Evolutionary conservation across 2,329 filamentous ascomycete genomes (phyloP).

Genomic region (Aspergillus tubingensis): DNA sequence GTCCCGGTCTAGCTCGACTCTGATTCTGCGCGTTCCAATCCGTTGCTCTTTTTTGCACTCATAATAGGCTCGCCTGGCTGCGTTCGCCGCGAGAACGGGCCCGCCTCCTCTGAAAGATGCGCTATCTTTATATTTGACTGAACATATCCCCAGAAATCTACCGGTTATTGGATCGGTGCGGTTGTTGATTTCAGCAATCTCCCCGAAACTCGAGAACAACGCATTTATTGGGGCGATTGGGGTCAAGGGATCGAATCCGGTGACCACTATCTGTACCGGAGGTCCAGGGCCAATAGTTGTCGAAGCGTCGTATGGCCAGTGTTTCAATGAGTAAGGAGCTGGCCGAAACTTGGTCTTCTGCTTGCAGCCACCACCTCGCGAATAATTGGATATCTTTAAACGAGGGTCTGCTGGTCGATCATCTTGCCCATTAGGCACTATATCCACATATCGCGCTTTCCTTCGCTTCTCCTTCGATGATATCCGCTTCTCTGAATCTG

Average conservation of each 20-base stretch:
- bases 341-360: slow-evolving; percentile 69
- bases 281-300: slow-evolving; percentile 87
- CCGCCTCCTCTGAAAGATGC: slow-evolving; percentile 53
- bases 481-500: slow-evolving; percentile 61
- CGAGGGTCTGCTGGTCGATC: slow-evolving; percentile 79
- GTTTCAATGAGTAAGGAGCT: slow-evolving; percentile 76
- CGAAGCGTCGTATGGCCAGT: slow-evolving; percentile 77
- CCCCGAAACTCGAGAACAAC: slow-evolving; percentile 50
- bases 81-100: slow-evolving; percentile 70
- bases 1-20: slow-evolving; percentile 86
- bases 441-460: slow-evolving; percentile 56
- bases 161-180: slow-evolving; percentile 94
- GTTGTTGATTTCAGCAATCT: slow-evolving; percentile 88
- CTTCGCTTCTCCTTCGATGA: slow-evolving; percentile 57
- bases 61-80: slow-evolving; percentile 75
- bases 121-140: slow-evolving; percentile 82
- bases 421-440: slow-evolving; percentile 56
- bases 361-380: slow-evolving; percentile 63
- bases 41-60: slow-evolving; percentile 74
- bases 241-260: slow-evolving; percentile 91
- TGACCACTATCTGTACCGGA: slow-evolving; percentile 86
- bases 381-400: slow-evolving; percentile 66
- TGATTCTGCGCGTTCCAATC: slow-evolving; percentile 75
- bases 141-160: slow-evolving; percentile 89
- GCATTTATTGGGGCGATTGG: slow-evolving; percentile 58